Evolutionary conservation across 306 rosid genomes (phyloP), one percentile per base, ranked within the genome.

Genomic region (Corylus avellana): DNA sequence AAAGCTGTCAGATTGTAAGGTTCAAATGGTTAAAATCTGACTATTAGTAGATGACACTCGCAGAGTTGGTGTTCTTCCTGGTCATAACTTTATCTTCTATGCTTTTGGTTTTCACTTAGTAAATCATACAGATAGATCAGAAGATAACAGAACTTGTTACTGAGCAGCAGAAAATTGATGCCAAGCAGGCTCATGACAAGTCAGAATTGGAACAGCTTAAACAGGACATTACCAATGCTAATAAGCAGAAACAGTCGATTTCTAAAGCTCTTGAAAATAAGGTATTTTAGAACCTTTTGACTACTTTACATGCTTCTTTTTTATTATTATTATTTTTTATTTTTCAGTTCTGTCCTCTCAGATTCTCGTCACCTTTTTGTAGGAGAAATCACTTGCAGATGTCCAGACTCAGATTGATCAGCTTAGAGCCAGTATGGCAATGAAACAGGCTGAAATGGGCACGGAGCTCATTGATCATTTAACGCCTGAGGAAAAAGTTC

Each of bases 121-220:
- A 78, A 80, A 79, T 87, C 94, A 80, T 80, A 95, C 98, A 91
- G 93, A 95, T 90, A 84, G 98, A 95, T 84, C 86, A 85, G 75
- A 86, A 82, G 79, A 95, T 95, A 84, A 90, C 91, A 46, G 91
- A 89, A 77, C 89, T 91, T 77, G 93, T 95, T 76, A 81, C 97
- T 64, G 98, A 92, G 87, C 96, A 95, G 93, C 98, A 92, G 97
- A 95, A 92, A 82, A 79, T 82, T 80, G 98, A 95, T 62, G 98
- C 98, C 22, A 83, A 91, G 84, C 82, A 84, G 77, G 81, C 86
- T 51, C 98, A 92, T 66, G 90, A 80, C 77, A 90, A 80, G 88
- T 92, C 98, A 53, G 93, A 91, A 87, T 27, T 91, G 72, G 97
- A 86, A 82, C 98, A 90, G 85, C 90, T 89, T 69, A 95, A 91